phyloP scores from a whole-genome alignment of 352 stramenopile genomes.

The Phytophthora parvispora region DNA sequence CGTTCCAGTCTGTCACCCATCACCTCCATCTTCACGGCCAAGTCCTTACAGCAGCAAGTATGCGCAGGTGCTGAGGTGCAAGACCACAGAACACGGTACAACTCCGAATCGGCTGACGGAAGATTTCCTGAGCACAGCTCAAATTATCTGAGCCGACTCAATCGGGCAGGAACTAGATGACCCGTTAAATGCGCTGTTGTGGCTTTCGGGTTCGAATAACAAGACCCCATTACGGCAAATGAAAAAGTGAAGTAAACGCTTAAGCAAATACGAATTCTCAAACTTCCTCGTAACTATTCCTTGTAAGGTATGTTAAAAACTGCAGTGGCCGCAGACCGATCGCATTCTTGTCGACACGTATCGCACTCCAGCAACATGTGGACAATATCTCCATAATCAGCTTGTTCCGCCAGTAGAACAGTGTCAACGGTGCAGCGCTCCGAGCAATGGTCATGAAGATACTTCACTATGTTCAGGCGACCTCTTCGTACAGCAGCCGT shows the following conservation, averaged over 20 bases:
- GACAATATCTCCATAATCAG: neutral
- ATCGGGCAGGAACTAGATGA: too few species aligned
- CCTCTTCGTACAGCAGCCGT: neutral
- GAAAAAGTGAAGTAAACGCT: too few species aligned
- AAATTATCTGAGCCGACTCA: too few species aligned
- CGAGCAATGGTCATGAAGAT: neutral
- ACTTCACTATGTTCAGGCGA: neutral
- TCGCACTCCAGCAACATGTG: neutral
- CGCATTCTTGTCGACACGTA: neutral
- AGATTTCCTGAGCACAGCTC: too few species aligned
- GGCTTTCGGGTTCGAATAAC: too few species aligned
- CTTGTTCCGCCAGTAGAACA: neutral
- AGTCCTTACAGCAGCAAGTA: neutral
- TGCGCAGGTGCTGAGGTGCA: too few species aligned
- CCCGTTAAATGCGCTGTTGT: too few species aligned
- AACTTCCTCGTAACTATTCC: too few species aligned
- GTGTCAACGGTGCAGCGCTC: neutral
- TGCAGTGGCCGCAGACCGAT: neutral
- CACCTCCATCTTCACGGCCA: neutral
- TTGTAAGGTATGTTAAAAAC: neutral
- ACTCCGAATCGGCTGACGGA: too few species aligned
- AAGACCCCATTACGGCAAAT: neutral
- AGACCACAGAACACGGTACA: too few species aligned
- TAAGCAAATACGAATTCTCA: too few species aligned
- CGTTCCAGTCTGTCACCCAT: neutral